Percentiles rank a stretch among this genome's conserved stretches.
These are phyloP conservation scores for Melaleuca quinquenervia DNA, from an alignment of 345 rosid genomes.

Conservation along the genomic window DNA sequence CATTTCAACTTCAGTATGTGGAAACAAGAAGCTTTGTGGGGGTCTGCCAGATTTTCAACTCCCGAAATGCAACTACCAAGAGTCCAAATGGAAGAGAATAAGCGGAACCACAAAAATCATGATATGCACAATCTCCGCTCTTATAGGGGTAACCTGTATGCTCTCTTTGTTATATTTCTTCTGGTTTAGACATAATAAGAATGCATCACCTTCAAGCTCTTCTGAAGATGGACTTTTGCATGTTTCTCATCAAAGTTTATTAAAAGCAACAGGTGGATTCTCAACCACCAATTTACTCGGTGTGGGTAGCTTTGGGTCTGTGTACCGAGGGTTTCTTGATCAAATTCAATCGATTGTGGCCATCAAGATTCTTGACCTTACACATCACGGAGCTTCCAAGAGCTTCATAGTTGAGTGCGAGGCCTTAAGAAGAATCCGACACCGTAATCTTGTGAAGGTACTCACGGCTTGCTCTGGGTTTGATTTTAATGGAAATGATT, in stretches of 20 bases:
- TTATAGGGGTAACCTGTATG: too few relatives aligned
- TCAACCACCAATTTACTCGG: background rate
- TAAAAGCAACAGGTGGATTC: background rate
- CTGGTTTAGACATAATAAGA: background rate
- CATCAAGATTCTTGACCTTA: background rate
- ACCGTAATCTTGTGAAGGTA: background rate
- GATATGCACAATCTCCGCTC: too few relatives aligned
- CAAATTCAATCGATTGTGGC: background rate
- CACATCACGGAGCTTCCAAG: background rate
- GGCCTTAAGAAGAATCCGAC: background rate
- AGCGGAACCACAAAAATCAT: too few relatives aligned
- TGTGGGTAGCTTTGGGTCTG: background rate
- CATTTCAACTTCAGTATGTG: too few relatives aligned
- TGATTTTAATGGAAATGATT: background rate
- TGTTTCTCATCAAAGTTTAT: background rate
- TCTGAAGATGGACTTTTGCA: background rate
- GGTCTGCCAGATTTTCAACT: too few relatives aligned
- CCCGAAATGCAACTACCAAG: too few relatives aligned
- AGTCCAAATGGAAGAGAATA: too few relatives aligned
- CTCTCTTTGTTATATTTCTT: too few relatives aligned
- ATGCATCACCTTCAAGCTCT: background rate
- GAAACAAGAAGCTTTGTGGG: too few relatives aligned
- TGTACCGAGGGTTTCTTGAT: background rate
- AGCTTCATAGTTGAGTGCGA: background rate
- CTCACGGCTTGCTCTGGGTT: background rate